Evolutionary conservation across 345 rosid species (phyloP), one percentile per base, ranked within the genome.

Genomic region (Aquilaria malaccensis): DNA sequence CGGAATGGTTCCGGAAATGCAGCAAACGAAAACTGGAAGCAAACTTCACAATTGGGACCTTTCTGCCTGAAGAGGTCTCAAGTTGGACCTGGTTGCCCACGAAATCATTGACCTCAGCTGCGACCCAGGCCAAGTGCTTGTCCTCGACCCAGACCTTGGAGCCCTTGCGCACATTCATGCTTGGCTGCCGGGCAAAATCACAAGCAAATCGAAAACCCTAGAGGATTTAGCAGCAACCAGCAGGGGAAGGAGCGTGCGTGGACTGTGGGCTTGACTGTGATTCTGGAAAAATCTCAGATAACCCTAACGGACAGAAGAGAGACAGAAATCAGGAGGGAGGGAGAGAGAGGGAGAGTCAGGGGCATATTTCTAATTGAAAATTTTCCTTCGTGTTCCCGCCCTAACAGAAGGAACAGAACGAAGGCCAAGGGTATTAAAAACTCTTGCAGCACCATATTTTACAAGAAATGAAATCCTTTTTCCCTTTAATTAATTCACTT

Each of bases 101-200:
- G 30, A 77, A 80, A 70, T 77, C 85, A 59, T 69, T 56, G 0
- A 94, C 83, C 45, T 94, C 89, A 30, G 86, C 92, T 0, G 92
- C 81, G 37, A 81, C 72, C 99, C 99, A 94, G 53, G 99, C 99
- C 63, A 76, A 78, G 73, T 66, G 66, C 80, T 71, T 83, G 78
- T 94, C 99, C 66, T 83, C 92, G 9, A 72, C 83, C 96, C 95
- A 94, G 31, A 90, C 99, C 70, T 85, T 87, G 30, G 88, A 71
- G 58, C 95, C 97, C 52, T 67, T 79, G 7, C 95, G 90, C 30
- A 80, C 71, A 74, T 66, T 84, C 85, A 77, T 78, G 62, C 68
- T 79, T 54, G 60, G 73, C 49, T 65, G 76, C 80, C 64, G 66
- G 10, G 56, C 61, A 72, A 54, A 13, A 52, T 55, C 46, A 33